Conservation (phyloP, 1,284 basidiomycete species). For the Heterobasidion parviporum region DNA sequence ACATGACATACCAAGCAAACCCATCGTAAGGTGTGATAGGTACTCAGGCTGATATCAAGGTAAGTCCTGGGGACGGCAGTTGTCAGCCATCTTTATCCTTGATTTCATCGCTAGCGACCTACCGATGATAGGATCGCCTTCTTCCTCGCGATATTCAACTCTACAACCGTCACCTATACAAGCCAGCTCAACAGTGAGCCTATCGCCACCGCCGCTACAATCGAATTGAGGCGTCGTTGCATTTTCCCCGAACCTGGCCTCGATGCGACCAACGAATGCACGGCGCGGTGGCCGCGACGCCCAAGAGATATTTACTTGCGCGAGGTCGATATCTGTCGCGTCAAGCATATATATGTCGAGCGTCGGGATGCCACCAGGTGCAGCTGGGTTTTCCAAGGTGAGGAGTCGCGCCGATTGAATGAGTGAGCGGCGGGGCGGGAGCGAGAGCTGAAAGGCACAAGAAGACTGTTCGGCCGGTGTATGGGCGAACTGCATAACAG, state of each 20-base stretch:
- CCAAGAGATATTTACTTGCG: neutral
- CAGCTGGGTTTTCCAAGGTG: conserved; percentile 7
- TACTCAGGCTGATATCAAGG: neutral
- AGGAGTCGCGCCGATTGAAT: conserved; percentile 5
- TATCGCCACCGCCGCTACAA: neutral
- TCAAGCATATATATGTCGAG: neutral
- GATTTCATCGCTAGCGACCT: neutral
- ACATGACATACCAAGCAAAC: too few species aligned
- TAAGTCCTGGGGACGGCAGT: neutral
- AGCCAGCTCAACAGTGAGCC: neutral
- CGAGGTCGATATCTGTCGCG: neutral
- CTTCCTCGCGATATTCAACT: conserved; percentile 2
- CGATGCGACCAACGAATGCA: neutral
- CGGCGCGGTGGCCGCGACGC: neutral
- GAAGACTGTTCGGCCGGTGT: neutral
- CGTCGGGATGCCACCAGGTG: neutral
- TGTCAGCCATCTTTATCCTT: too few species aligned
- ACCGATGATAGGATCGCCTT: neutral
- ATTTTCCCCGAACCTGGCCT: neutral
- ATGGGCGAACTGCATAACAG: conserved; percentile 6
- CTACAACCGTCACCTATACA: conserved; percentile 1
- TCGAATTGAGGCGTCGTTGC: neutral
- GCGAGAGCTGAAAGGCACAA: conserved; percentile 6
- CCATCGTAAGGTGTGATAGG: neutral
- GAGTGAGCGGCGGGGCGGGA: conserved; percentile 9